Evolutionary conservation across 2,329 filamentous ascomycete species (phyloP).

Genomic region (Xylariales sp.): DNA sequence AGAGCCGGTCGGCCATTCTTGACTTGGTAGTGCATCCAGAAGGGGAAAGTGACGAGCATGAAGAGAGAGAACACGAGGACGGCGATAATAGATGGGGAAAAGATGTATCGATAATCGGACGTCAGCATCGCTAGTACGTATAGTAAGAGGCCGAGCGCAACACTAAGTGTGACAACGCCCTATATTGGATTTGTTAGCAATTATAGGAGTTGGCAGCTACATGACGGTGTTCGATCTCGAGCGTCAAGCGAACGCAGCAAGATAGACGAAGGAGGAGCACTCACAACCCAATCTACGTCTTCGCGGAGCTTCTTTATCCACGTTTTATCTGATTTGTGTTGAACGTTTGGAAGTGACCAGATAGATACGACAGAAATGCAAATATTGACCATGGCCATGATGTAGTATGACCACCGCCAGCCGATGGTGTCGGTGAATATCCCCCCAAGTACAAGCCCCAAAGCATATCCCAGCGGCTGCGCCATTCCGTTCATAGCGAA

Average conservation of each 20-base stretch:
- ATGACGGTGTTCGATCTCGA: background rate
- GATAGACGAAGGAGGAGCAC: background rate
- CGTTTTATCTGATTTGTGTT: constrained; percentile 14
- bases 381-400: constrained; percentile 31
- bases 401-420: constrained; percentile 42
- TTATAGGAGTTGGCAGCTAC: background rate
- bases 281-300: constrained; percentile 50
- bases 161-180: constrained; percentile 37
- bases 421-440: constrained; percentile 42
- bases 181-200: too few species aligned
- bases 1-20: constrained; percentile 29
- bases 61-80: constrained; percentile 34
- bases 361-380: constrained; percentile 29
- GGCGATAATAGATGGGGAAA: constrained; percentile 29
- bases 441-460: constrained; percentile 45
- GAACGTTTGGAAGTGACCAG: constrained; percentile 28
- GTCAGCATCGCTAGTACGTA: constrained; percentile 46
- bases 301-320: constrained; percentile 22
- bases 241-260: background rate
- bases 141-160: constrained; percentile 42
- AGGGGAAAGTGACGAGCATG: constrained; percentile 38
- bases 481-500: constrained; percentile 41
- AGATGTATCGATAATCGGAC: constrained; percentile 29
- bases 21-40: constrained; percentile 29
- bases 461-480: constrained; percentile 40